Evolutionary conservation across 768 basidiomycete genomes (phyloP), one percentile per base, ranked within the genome.

Genomic region (Tylopilus plumbeoviolaceoides): DNA sequence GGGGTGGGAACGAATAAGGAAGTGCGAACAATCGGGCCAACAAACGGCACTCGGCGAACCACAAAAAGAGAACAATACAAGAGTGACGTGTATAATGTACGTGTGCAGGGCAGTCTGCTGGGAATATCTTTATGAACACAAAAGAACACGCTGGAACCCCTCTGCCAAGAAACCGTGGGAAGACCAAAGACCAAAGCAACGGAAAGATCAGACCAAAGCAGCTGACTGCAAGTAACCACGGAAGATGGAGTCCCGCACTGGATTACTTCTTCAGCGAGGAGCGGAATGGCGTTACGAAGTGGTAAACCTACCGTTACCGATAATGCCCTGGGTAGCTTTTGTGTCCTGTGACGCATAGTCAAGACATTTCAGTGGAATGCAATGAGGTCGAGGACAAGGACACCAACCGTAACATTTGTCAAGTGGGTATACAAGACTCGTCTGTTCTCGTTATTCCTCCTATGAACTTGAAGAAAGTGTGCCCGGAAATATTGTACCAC

Each of bases 401-500:
- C 60, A 68, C 77, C 49, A 67, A 89, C 89, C 50, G 89, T 86
- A 21, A 88, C 89, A 59, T 82, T 91, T 8, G 89, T 91, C 63
- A 90, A 75, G 65, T 90, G 90, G 4, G 83, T 85, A 63, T 89
- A 92, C 3, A 92, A 71, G n/a, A 87, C 86, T 47, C 89, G 81
- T 39, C 83, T 79, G 59, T 87, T 85, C 60, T 89, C 84, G 58
- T 91, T 89, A 54, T 89, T 91, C 57, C 80, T 79, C 60, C 83
- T 74, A 66, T 91, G 89, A 17, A 88, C 68, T 67, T 92, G 89
- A 54, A 89, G 72, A 72, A 93, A 93, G 61, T 92, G 91, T 33
- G 88, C 85, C 10, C 87, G 85, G 80, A 93, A 92, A 70, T 92
- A 92, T 63, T 87, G 83, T 40, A 89, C 82, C 20, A 89, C 87